Percentiles rank a stretch among this genome's conserved stretches.
Conservation (phyloP, 169 alveolate genomes). For the Eimeria zaria region DNA sequence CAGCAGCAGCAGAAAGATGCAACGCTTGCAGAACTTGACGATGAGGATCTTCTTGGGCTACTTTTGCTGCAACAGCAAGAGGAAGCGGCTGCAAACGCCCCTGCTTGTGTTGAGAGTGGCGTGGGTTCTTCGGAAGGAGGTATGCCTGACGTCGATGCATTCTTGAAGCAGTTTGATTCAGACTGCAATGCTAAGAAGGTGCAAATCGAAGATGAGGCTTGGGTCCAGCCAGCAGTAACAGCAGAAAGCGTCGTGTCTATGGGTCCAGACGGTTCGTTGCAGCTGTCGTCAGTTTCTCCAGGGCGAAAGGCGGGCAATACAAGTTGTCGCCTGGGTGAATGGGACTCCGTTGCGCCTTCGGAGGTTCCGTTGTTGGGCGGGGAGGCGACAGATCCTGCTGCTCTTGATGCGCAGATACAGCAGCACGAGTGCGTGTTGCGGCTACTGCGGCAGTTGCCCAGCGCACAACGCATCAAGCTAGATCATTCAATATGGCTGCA, state of each 20-base stretch:
- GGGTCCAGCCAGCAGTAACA: slow-evolving; percentile 41
- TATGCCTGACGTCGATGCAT: slow-evolving; percentile 7
- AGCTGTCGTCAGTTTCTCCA: slow-evolving; percentile 19
- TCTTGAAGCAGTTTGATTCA: slow-evolving; percentile 38
- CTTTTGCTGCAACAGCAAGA: slow-evolving; percentile 58
- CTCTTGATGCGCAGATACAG: slow-evolving; percentile 60
- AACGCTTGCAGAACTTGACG: slow-evolving; percentile 52
- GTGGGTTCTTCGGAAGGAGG: slow-evolving; percentile 16
- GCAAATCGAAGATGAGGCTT: slow-evolving; percentile 49
- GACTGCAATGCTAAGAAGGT: slow-evolving; percentile 24
- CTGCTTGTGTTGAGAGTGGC: neutral
- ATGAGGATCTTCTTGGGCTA: slow-evolving; percentile 41
- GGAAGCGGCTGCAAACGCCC: slow-evolving; percentile 52
- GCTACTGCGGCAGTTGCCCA: slow-evolving; percentile 66
- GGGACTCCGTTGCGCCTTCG: slow-evolving; percentile 9
- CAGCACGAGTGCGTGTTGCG: slow-evolving; percentile 70
- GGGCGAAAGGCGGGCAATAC: slow-evolving; percentile 15
- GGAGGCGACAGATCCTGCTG: slow-evolving; percentile 23
- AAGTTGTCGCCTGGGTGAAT: neutral
- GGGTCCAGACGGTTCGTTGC: slow-evolving; percentile 36
- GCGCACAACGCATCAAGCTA: slow-evolving; percentile 64
- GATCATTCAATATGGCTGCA: slow-evolving; percentile 64
- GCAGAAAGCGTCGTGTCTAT: slow-evolving; percentile 27
- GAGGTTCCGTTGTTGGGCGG: neutral
- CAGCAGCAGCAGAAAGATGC: slow-evolving; percentile 58